Evolutionary conservation across 768 basidiomycete genomes (phyloP).

Genomic region (Boletus subcaerulescens): DNA sequence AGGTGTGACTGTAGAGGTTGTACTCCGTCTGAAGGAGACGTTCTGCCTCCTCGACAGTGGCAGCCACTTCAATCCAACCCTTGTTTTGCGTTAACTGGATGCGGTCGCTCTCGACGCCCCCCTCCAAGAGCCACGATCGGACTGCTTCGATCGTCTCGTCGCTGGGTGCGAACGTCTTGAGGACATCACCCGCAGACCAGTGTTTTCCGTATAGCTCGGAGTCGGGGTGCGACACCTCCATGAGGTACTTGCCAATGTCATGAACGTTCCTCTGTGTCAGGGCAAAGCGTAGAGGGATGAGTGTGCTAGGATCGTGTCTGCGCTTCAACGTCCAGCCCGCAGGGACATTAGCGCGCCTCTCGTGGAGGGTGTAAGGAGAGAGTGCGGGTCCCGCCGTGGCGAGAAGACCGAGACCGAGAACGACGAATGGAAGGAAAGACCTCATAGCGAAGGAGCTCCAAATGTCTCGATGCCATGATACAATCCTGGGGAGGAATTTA

Average conservation of each 20-base stretch:
- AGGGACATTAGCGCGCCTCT: conserved; percentile 34
- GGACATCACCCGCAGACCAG: conserved; percentile 29
- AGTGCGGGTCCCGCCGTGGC: conserved; percentile 7
- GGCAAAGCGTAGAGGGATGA: conserved; percentile 30
- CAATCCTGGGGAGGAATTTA: conserved; percentile 3
- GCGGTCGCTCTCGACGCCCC: conserved; percentile 24
- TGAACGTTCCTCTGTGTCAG: conserved; percentile 18
- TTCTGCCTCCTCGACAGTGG: conserved; percentile 33
- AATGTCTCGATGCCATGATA: neutral
- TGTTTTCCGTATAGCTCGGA: conserved; percentile 31
- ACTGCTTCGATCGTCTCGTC: conserved; percentile 23
- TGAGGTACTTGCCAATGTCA: conserved; percentile 24
- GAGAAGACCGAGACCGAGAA: neutral
- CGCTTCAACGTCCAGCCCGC: conserved; percentile 37
- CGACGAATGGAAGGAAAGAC: conserved; percentile 15
- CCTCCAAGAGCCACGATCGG: conserved; percentile 22
- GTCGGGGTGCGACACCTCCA: conserved; percentile 37
- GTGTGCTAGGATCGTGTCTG: conserved; percentile 32
- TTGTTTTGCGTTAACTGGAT: conserved; percentile 14
- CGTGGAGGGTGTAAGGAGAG: conserved; percentile 35
- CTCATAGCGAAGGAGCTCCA: conserved; percentile 7
- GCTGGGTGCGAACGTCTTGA: conserved; percentile 21
- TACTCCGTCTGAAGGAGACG: conserved; percentile 32
- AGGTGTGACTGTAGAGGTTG: conserved; percentile 25
- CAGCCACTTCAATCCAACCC: conserved; percentile 28